A percentile compares a stretch with the other conserved stretches of the same genome.
These are phyloP conservation scores for Fusarium abutilonis DNA, from an alignment of 2,329 filamentous ascomycete species.

Conservation along the genomic window DNA sequence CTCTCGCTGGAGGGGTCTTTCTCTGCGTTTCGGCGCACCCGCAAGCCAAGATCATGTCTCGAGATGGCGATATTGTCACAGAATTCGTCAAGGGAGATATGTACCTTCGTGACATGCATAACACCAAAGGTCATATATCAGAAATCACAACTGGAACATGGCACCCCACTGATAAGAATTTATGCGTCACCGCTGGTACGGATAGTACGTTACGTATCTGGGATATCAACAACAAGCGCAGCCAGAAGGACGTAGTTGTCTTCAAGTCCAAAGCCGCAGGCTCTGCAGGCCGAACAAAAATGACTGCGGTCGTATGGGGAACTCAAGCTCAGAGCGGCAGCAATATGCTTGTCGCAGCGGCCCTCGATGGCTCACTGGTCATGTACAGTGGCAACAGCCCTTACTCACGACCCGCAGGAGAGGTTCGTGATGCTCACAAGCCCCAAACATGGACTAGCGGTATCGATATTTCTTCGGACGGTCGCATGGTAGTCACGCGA, in stretches of 20 bases:
- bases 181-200: slow-evolving; percentile 90
- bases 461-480: slow-evolving; percentile 89
- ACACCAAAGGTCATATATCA: slow-evolving; percentile 95
- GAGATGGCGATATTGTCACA: slow-evolving; percentile 85
- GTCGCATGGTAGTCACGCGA: slow-evolving; percentile 87
- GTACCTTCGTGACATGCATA: slow-evolving; percentile 96
- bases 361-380: slow-evolving; percentile 86
- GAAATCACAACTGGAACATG: slow-evolving; percentile 90
- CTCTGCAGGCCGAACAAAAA: slow-evolving; percentile 87
- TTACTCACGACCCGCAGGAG: slow-evolving; percentile 80
- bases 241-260: slow-evolving; percentile 92
- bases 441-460: slow-evolving; percentile 91
- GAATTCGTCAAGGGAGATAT: slow-evolving; percentile 98
- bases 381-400: slow-evolving; percentile 94
- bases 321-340: slow-evolving; percentile 78
- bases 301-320: slow-evolving; percentile 93
- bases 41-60: slow-evolving; percentile 87
- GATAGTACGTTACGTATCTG: slow-evolving; percentile 97
- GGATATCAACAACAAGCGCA: slow-evolving; percentile 91
- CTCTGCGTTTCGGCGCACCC: slow-evolving; percentile 89
- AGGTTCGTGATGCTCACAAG: slow-evolving; percentile 84
- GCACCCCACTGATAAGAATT: slow-evolving; percentile 86
- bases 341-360: slow-evolving; percentile 82
- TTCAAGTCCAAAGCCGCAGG: slow-evolving; percentile 94
- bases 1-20: slow-evolving; percentile 79